Evolutionary conservation across 176 grass and related monocot genomes (phyloP), one percentile per base, ranked within the genome.

Genomic region (Oryza punctata): DNA sequence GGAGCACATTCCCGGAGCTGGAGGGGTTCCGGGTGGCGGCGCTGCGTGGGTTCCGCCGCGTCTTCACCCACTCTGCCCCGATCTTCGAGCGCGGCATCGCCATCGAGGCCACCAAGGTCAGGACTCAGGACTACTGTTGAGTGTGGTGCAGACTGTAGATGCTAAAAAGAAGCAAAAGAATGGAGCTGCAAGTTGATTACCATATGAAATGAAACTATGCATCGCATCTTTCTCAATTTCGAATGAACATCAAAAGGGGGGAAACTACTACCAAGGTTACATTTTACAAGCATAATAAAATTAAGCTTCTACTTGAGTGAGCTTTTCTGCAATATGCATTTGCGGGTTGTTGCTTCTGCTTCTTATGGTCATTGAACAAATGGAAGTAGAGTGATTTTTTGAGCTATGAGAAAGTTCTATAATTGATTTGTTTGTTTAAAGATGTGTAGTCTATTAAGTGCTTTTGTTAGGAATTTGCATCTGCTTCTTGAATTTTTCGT

Each of bases 1-100:
- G 91, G 93, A 98, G 96, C 87, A 99, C 96, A 19, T 99, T 98
- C 84, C 96, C 89, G 27, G 85, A 92, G 61, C 85, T 99, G 75
- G 87, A 92, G 77, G 85, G 87, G 54, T 99, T 35, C 33, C 33
- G 33, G 33, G 33, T 35, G 33, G 33, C 33, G 33, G 33, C 33
- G 33, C 33, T 35, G 33, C 33, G 33, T 5, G 33, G 33, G 33
- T 35, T 99, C 85, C 93, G 93, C 5, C 87, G 96, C 15, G 96
- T 99, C 59, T 99, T 99, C 70, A 91, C 93, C 24, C 96, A 99
- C 47, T 66, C 81, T 1, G 93, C 93, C 5, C 93, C 96, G 24
- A 99, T 99, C 33, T 99, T 91, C 47, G 93, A 99, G 74, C 89
- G 93, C 3, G 91, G 93, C 59, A 96, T 99, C 82, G 93, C 93